Evolutionary conservation across 2,329 filamentous ascomycete species (phyloP).

Genomic region (Massarina eburnea): DNA sequence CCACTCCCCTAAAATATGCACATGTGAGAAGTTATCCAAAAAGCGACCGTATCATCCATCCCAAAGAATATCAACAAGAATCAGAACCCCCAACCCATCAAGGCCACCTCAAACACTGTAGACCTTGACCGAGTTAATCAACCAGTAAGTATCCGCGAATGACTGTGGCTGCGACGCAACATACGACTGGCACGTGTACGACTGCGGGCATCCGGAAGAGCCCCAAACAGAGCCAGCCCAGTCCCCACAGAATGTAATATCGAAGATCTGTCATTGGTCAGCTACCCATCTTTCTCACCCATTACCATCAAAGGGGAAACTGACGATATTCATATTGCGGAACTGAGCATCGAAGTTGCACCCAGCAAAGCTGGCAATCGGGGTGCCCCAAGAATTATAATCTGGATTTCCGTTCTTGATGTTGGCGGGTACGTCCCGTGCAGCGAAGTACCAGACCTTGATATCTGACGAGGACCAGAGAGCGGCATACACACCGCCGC

Average conservation of each 20-base stretch:
- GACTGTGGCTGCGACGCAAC: constrained; percentile 41
- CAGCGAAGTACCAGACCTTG: constrained; percentile 52
- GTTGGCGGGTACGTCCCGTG: constrained; percentile 45
- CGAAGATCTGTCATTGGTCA: constrained; percentile 41
- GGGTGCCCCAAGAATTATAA: constrained; percentile 46
- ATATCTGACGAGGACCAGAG: constrained; percentile 47
- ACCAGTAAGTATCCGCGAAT: constrained; percentile 44
- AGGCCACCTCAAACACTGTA: constrained; percentile 30
- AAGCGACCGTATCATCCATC: background rate
- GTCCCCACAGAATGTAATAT: constrained; percentile 58
- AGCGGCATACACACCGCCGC: constrained; percentile 48
- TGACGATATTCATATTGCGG: constrained; percentile 40
- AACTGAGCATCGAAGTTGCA: constrained; percentile 42
- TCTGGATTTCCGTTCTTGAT: constrained; percentile 45
- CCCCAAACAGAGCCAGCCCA: constrained; percentile 55
- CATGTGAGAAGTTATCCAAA: background rate
- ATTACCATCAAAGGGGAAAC: constrained; percentile 8
- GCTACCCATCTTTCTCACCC: background rate
- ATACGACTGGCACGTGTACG: constrained; percentile 42
- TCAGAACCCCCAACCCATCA: background rate
- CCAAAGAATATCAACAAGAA: constrained; percentile 2
- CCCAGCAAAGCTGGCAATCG: constrained; percentile 41
- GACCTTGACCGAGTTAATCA: constrained; percentile 44
- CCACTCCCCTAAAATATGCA: background rate
- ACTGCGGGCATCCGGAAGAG: constrained; percentile 28